Conservation (phyloP, 768 basidiomycete genomes). For the Mycena amicta region DNA sequence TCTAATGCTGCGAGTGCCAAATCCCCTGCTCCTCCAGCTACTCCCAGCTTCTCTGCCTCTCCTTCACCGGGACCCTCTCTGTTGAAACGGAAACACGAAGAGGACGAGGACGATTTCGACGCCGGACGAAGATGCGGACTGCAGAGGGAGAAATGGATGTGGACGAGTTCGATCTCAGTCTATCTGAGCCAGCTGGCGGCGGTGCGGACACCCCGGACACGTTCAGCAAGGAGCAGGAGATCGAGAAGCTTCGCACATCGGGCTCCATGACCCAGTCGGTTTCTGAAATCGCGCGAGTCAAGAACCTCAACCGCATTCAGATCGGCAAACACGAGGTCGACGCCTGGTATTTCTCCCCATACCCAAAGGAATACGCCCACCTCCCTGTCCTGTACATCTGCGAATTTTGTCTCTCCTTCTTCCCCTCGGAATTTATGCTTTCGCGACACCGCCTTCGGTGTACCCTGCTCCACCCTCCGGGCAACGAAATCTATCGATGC, state of each 20-base stretch:
- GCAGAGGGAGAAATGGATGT: slow-evolving; percentile 76
- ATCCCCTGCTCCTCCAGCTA: slow-evolving; percentile 63
- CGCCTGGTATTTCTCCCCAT: slow-evolving; percentile 99
- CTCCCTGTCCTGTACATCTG: slow-evolving; percentile 95
- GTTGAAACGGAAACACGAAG: slow-evolving; percentile 73
- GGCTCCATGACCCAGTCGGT: slow-evolving; percentile 99
- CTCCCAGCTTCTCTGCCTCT: slow-evolving; percentile 52
- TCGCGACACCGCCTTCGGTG: slow-evolving; percentile 90
- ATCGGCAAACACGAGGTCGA: slow-evolving; percentile 97
- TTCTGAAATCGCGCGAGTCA: slow-evolving; percentile 96
- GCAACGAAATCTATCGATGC: slow-evolving; percentile 98
- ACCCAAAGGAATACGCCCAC: slow-evolving; percentile 97
- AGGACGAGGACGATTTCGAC: slow-evolving; percentile 62
- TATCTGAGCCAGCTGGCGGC: slow-evolving; percentile 51
- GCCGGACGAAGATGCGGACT: slow-evolving; percentile 57
- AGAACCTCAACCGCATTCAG: slow-evolving; percentile 95
- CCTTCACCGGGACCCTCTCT: slow-evolving; percentile 57
- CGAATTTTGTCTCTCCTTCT: slow-evolving; percentile 97
- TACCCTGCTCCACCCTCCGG: slow-evolving; percentile 90
- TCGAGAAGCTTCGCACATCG: slow-evolving; percentile 95
- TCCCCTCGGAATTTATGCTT: slow-evolving; percentile 88
- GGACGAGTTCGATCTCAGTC: slow-evolving; percentile 71
- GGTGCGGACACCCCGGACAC: slow-evolving; percentile 52
- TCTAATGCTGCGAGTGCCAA: slow-evolving; percentile 59
- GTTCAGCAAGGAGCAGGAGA: slow-evolving; percentile 98